A percentile compares a stretch with the other conserved stretches of the same genome.
These are phyloP conservation scores for Aspergillus intermedius DNA, from an alignment of 2,329 filamentous ascomycete species.

Conservation along the genomic window DNA sequence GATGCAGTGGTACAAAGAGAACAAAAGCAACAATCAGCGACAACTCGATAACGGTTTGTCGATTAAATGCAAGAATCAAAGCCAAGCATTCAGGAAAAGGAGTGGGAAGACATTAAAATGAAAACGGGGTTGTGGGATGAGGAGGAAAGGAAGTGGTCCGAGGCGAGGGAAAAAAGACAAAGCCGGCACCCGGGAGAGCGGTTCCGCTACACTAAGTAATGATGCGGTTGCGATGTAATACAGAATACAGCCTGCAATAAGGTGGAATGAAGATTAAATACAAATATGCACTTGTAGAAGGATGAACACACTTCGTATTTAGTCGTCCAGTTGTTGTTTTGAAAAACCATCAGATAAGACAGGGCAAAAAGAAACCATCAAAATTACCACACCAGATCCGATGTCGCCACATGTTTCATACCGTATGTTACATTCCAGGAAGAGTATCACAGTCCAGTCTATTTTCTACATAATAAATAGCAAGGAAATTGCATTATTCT, in stretches of 20 bases:
- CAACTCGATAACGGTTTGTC: neutral
- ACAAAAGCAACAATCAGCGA: neutral
- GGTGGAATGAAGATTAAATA: neutral
- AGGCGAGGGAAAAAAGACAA: conserved; percentile 1
- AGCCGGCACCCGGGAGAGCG: conserved; percentile 13
- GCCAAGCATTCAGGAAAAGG: neutral
- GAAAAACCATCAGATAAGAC: conserved; percentile 12
- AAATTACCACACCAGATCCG: neutral
- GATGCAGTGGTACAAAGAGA: neutral
- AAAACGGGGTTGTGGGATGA: conserved; percentile 2
- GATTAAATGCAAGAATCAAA: neutral
- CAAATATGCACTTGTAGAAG: neutral
- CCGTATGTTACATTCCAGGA: neutral
- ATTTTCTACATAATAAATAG: no score
- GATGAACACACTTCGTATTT: neutral
- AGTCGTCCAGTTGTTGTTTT: neutral
- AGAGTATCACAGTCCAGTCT: no score
- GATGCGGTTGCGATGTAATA: conserved; percentile 1
- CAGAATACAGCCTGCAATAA: neutral
- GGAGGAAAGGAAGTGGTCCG: conserved; percentile 2
- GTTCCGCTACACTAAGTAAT: conserved; percentile 15
- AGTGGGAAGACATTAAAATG: neutral
- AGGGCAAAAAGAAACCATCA: neutral
- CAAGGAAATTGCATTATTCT: no score
- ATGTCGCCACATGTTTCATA: neutral